These are phyloP conservation scores for Cetraspora pellucida DNA, from an alignment of 192 early-diverging fungal genomes.

Conservation along the genomic window DNA sequence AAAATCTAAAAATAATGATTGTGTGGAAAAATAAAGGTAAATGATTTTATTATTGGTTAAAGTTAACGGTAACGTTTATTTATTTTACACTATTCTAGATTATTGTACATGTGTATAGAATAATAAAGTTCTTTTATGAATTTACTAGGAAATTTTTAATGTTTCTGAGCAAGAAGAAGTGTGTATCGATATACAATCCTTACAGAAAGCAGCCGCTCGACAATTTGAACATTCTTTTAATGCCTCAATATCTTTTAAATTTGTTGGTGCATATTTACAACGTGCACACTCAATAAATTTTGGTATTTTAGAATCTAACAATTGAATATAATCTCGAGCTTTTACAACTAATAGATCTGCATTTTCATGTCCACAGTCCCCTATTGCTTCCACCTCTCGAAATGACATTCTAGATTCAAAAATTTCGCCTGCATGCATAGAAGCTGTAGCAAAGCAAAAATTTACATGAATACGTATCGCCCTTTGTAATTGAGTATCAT, in stretches of 20 bases:
- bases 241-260: slow-evolving; percentile 10
- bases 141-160: not conserved
- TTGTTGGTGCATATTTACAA: slow-evolving; percentile 5
- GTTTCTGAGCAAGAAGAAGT: not conserved
- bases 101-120: no score
- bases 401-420: not conserved
- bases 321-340: not conserved
- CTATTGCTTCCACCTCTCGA: not conserved
- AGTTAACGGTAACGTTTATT: no score
- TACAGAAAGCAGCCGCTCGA: not conserved
- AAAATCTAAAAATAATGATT: no score
- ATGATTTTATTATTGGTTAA: no score
- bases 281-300: not conserved
- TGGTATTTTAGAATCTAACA: slow-evolving; percentile 7
- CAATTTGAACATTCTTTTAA: not conserved
- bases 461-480: not conserved
- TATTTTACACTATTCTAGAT: no score
- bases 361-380: not conserved
- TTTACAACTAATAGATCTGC: slow-evolving; percentile 19
- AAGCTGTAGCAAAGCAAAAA: not conserved
- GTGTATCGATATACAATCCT: slow-evolving; percentile 1
- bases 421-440: not conserved
- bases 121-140: no score
- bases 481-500: not conserved
- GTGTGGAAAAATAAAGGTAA: no score